Percentiles rank a stretch among this genome's conserved stretches.
These are phyloP conservation scores for Cyclospora cayetanensis DNA, from an alignment of 169 alveolate species.

Conservation along the genomic window DNA sequence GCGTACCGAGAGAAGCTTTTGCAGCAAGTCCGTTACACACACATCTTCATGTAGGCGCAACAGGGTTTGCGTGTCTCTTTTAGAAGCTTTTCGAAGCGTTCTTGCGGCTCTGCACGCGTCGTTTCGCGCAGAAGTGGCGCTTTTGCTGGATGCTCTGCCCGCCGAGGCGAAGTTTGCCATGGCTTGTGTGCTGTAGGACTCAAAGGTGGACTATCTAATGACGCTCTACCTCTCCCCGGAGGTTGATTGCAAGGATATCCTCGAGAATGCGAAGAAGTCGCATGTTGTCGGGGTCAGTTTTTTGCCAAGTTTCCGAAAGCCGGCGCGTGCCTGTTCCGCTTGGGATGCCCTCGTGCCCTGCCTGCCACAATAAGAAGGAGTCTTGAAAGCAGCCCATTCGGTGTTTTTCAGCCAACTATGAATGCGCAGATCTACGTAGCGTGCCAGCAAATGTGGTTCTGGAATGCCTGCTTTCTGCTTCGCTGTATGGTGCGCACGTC, in stretches of 20 bases:
- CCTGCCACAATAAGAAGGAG: too few relatives aligned
- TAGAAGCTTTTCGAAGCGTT: not conserved
- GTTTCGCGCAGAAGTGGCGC: too few relatives aligned
- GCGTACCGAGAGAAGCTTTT: slow-evolving; percentile 63
- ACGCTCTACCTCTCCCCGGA: slow-evolving; percentile 72
- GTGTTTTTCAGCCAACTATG: too few relatives aligned
- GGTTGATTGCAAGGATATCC: slow-evolving; percentile 56
- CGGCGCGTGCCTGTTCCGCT: not conserved
- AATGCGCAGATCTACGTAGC: too few relatives aligned
- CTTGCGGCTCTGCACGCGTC: not conserved
- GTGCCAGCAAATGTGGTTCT: too few relatives aligned
- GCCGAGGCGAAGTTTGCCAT: too few relatives aligned
- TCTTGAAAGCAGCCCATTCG: too few relatives aligned
- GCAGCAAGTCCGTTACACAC: slow-evolving; percentile 51
- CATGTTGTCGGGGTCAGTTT: slow-evolving; percentile 68
- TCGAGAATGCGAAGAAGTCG: slow-evolving; percentile 54
- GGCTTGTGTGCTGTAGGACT: slow-evolving; percentile 49
- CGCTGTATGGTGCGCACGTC: not conserved
- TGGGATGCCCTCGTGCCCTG: not conserved
- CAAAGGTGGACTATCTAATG: slow-evolving; percentile 72
- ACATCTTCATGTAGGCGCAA: not conserved
- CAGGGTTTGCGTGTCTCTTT: not conserved
- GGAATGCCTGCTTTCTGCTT: too few relatives aligned
- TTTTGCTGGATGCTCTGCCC: too few relatives aligned
- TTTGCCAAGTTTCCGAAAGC: not conserved